Base-by-base conservation (phyloP, 176 grass and related monocot species). In the Aegilops tauschii region DNA sequence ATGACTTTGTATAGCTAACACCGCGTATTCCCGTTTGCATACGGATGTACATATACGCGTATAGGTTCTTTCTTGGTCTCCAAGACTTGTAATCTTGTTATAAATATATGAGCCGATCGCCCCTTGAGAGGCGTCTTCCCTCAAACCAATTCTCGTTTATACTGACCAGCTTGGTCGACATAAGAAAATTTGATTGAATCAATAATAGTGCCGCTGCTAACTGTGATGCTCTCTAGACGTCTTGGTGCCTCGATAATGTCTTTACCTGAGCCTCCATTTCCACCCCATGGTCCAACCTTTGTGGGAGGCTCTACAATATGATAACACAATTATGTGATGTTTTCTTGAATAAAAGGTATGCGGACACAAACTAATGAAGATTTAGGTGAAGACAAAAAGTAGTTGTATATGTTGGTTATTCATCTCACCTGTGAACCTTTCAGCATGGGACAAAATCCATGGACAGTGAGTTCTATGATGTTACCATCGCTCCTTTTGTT, bases 231-330 rank as follows among this genome's bases (percentile, higher is more conserved):
- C 18, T 65, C 61, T 20, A 80, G 4, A 80, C 37, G 37, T 0
- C 23, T 64, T 20, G 78, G 62, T 21, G 23, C 17, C 23, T 80
- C 61, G 1, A 14, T 11, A 9, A 65, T 21, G 40, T 80, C 78
- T 29, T 10, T 27, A 29, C 27, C 25, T 10, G 0, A 1, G 1
- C 78, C 78, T 65, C 78, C 78, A 27, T 65, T 34, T 80, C 61
- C 78, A 12, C 78, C 78, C 59, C 78, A 80, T 20, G 78, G 61
- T 6, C 78, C 78, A 80, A 45, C 6, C 37, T 80, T 80, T 9
- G n/a, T 45, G 78, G 9, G 2, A 6, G 14, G 34, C 12, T 62
- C 78, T 80, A 14, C 56, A 64, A 44, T 44, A 44, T 4, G 52
- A 16, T 61, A 61, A 9, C 1, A 61, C 21, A 23, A 23, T 9